These are phyloP conservation scores for Hypholoma fasciculare DNA, from an alignment of 768 basidiomycete genomes.

Conservation along the genomic window DNA sequence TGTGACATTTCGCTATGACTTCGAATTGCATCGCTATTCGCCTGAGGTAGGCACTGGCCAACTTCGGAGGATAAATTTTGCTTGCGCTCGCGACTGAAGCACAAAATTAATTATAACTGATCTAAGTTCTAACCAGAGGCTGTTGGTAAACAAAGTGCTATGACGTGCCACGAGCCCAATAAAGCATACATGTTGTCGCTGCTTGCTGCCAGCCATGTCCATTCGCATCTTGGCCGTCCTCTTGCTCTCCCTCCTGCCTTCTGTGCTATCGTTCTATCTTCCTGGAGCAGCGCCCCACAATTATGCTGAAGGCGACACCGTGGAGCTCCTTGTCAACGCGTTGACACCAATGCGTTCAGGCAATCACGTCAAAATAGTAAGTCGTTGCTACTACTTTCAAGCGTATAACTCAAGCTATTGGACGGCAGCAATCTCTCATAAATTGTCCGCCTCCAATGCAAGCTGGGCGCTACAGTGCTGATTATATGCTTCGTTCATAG, in stretches of 20 bases:
- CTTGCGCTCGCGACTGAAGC: background rate
- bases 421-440: slow-evolving; percentile 79
- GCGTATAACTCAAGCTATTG: background rate
- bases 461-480: background rate
- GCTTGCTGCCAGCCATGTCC: background rate
- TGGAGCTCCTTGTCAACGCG: slow-evolving; percentile 84
- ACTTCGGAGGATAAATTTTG: slow-evolving; percentile 2
- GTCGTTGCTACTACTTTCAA: background rate
- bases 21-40: slow-evolving; percentile 72
- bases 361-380: slow-evolving; percentile 71
- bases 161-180: background rate
- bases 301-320: slow-evolving; percentile 70
- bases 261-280: slow-evolving; percentile 77
- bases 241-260: slow-evolving; percentile 19
- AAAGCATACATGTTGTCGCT: background rate
- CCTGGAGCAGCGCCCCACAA: slow-evolving; percentile 89
- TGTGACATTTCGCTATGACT: slow-evolving; percentile 76
- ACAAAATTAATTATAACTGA: slow-evolving; percentile 3
- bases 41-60: slow-evolving; percentile 17
- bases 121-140: background rate
- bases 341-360: slow-evolving; percentile 82
- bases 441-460: slow-evolving; percentile 59
- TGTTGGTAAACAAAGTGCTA: slow-evolving; percentile 1
- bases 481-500: slow-evolving; percentile 32
- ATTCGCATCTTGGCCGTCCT: background rate